Conservation (phyloP, 139 green algal genomes). For the Coelastrella sp. region DNA sequence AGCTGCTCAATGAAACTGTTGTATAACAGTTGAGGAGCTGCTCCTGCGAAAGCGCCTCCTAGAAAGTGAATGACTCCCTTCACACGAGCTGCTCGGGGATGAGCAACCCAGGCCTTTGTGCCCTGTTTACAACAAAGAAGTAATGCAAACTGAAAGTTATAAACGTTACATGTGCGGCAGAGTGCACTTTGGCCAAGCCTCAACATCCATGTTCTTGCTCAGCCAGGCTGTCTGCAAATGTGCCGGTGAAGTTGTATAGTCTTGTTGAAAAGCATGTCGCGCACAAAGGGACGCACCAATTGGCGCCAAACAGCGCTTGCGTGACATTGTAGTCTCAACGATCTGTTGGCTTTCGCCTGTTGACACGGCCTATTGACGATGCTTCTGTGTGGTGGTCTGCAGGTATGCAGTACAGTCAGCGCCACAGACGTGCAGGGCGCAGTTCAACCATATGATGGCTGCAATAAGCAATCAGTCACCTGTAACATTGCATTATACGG, state of each 20-base stretch:
- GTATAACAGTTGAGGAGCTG: constrained; percentile 64
- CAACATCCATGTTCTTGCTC: too few relatives aligned
- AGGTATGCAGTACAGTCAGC: neutral
- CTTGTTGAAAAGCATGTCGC: too few relatives aligned
- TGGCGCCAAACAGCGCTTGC: constrained; percentile 39
- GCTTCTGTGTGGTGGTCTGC: neutral
- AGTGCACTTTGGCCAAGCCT: too few relatives aligned
- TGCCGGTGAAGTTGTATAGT: too few relatives aligned
- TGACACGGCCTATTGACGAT: too few relatives aligned
- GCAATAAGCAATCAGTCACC: too few relatives aligned
- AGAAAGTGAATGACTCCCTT: constrained; percentile 78
- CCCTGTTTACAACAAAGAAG: too few relatives aligned
- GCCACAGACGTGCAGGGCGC: neutral
- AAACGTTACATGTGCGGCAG: too few relatives aligned
- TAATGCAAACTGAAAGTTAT: too few relatives aligned
- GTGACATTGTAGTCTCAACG: neutral
- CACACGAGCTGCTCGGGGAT: constrained; percentile 16
- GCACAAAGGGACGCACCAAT: neutral
- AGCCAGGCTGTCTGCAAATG: too few relatives aligned
- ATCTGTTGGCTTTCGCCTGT: too few relatives aligned
- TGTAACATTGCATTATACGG: neutral
- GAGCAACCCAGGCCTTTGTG: constrained; percentile 29
- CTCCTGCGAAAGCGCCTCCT: constrained; percentile 76
- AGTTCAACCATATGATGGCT: too few relatives aligned
- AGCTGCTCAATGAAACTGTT: constrained; percentile 28